Evolutionary conservation across 2,329 filamentous ascomycete genomes (phyloP).

Genomic region (Phyllosticta ampelicida): DNA sequence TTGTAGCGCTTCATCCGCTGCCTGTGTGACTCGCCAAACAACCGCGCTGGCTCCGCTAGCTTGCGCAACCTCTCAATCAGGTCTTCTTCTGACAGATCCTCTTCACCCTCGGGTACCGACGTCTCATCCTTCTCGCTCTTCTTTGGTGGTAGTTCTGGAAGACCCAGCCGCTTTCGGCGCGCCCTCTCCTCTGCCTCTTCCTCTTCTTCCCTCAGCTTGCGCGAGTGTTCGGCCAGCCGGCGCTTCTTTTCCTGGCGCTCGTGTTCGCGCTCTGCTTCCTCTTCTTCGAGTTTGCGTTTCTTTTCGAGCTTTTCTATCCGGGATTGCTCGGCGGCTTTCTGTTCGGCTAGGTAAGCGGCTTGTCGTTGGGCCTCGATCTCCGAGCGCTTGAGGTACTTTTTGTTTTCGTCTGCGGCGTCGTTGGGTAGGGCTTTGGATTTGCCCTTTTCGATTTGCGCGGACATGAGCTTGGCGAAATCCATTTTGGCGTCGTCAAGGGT

Average conservation of each 20-base stretch:
- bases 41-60: constrained; percentile 57
- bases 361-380: constrained; percentile 77
- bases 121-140: constrained; percentile 35
- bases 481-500: constrained; percentile 39
- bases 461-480: constrained; percentile 94
- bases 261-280: constrained; percentile 58
- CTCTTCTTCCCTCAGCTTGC: constrained; percentile 56
- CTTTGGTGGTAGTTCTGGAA: constrained; percentile 59
- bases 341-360: constrained; percentile 70
- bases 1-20: constrained; percentile 61
- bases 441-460: constrained; percentile 78
- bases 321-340: constrained; percentile 60
- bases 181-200: constrained; percentile 63
- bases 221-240: constrained; percentile 70
- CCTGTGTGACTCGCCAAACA: constrained; percentile 75
- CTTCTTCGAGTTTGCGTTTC: constrained; percentile 85
- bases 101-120: constrained; percentile 31
- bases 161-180: constrained; percentile 63
- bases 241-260: constrained; percentile 72
- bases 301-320: constrained; percentile 58
- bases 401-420: constrained; percentile 19
- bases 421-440: constrained; percentile 41
- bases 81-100: constrained; percentile 62
- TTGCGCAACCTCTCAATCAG: constrained; percentile 57
- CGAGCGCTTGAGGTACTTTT: constrained; percentile 73